These are phyloP conservation scores for Erythrobasidium yunnanense DNA, from an alignment of 768 basidiomycete species.

Conservation along the genomic window DNA sequence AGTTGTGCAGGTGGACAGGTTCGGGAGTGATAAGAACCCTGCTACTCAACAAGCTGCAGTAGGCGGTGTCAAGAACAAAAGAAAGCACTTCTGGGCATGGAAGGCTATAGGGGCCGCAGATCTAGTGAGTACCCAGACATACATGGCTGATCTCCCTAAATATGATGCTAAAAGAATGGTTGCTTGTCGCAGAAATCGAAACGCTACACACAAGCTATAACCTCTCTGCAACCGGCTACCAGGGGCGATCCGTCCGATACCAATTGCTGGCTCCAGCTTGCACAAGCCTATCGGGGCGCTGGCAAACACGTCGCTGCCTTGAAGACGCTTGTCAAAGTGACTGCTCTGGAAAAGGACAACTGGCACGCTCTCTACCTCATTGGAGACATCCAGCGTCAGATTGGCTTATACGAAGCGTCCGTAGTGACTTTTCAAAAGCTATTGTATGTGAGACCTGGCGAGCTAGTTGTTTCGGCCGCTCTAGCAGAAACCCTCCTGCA, in stretches of 20 bases:
- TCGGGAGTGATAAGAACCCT: slow-evolving; percentile 52
- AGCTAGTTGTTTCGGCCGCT: slow-evolving; percentile 61
- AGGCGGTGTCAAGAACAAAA: slow-evolving; percentile 37
- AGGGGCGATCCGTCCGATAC: slow-evolving; percentile 52
- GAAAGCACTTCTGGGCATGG: slow-evolving; percentile 93
- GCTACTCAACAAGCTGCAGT: slow-evolving; percentile 45
- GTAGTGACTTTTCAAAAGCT: slow-evolving; percentile 56
- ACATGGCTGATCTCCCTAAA: neutral
- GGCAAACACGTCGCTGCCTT: slow-evolving; percentile 80
- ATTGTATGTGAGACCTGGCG: slow-evolving; percentile 51
- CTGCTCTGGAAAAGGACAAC: slow-evolving; percentile 59
- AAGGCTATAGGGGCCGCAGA: slow-evolving; percentile 87
- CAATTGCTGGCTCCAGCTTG: slow-evolving; percentile 76
- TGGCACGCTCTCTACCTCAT: slow-evolving; percentile 78
- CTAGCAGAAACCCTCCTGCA: slow-evolving; percentile 63
- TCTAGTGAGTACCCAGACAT: slow-evolving; percentile 51
- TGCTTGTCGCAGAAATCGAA: slow-evolving; percentile 27
- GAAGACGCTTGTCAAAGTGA: slow-evolving; percentile 68
- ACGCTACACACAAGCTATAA: slow-evolving; percentile 33
- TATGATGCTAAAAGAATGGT: neutral
- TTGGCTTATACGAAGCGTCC: slow-evolving; percentile 64
- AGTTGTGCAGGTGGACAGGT: slow-evolving; percentile 87
- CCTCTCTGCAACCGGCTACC: slow-evolving; percentile 35
- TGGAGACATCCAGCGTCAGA: slow-evolving; percentile 69
- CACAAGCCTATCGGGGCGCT: slow-evolving; percentile 78